These are phyloP conservation scores for Trichoderma atrobrunneum DNA, from an alignment of 2,329 filamentous ascomycete species.

Conservation along the genomic window DNA sequence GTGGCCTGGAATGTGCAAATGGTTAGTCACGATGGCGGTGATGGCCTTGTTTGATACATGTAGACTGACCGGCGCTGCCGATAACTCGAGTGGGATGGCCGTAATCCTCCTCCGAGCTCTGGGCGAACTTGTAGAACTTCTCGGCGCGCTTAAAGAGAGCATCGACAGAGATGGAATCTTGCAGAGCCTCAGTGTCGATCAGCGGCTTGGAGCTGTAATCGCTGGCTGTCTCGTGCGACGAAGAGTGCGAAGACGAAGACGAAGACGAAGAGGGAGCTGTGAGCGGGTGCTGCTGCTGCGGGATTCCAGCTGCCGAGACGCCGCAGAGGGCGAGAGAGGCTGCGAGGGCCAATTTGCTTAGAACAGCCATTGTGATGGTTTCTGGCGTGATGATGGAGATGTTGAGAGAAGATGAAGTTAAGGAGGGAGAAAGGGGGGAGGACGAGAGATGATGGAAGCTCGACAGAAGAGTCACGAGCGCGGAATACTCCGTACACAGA, in stretches of 20 bases:
- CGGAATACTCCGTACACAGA: not conserved
- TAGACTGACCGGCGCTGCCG: conserved; percentile 56
- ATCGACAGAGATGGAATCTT: conserved; percentile 53
- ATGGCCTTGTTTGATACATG: not conserved
- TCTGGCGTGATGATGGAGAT: not conserved
- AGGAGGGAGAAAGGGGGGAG: not conserved
- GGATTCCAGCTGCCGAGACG: conserved; percentile 27
- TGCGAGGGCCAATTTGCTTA: conserved; percentile 23
- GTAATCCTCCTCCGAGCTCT: conserved; percentile 57
- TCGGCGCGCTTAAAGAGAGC: conserved; percentile 59
- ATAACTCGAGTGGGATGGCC: conserved; percentile 70
- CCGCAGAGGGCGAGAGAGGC: conserved; percentile 27
- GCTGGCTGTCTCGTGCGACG: not conserved
- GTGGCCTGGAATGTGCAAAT: conserved; percentile 48
- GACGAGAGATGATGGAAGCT: not conserved
- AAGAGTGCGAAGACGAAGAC: not conserved
- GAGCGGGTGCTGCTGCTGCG: conserved; percentile 22
- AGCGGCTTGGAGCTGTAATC: conserved; percentile 34
- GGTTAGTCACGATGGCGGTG: not conserved
- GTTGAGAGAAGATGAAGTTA: not conserved
- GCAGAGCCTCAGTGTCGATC: conserved; percentile 54
- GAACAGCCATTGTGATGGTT: conserved; percentile 16
- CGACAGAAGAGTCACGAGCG: not conserved
- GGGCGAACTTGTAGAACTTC: conserved; percentile 60
- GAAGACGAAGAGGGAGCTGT: not conserved